Evolutionary conservation across 1,139 yeast genomes (phyloP).

Genomic region (Magnusiomyces ingens): DNA sequence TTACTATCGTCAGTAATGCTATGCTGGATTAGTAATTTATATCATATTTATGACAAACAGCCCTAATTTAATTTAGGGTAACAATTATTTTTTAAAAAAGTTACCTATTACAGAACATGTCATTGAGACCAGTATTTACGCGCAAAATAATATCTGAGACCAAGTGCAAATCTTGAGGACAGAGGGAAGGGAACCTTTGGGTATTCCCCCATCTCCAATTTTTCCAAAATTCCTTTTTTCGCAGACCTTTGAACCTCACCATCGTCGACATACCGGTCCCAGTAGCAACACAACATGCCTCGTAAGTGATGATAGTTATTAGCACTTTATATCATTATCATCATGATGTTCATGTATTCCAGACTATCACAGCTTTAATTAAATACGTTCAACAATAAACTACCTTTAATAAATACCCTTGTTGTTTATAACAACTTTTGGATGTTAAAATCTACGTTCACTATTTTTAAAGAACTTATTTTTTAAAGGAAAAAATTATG

Average conservation of each 20-base stretch:
- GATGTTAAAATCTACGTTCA: no score
- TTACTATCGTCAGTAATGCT: no score
- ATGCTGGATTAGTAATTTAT: not conserved
- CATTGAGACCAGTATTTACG: conserved; percentile 5
- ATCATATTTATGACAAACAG: not conserved
- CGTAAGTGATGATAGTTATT: conserved; percentile 13
- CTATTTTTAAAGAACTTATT: no score
- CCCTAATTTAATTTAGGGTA: not conserved
- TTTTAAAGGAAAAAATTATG: no score
- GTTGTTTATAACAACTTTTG: not conserved
- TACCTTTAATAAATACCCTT: not conserved
- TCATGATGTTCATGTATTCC: not conserved
- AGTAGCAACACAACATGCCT: conserved; percentile 17
- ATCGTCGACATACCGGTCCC: conserved; percentile 18
- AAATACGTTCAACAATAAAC: no score
- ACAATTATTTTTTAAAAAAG: not conserved
- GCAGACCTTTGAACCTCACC: conserved; percentile 15
- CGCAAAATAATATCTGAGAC: conserved; percentile 1
- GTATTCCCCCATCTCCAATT: not conserved
- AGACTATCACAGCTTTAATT: not conserved
- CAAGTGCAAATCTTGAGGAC: not conserved
- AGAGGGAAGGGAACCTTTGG: conserved; percentile 3
- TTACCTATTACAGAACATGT: no score
- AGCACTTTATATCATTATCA: not conserved
- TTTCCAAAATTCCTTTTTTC: conserved; percentile 14